Percentiles rank a stretch among this genome's conserved stretches.
Conservation (phyloP, 495 filamentous ascomycete species). For the Podospora didyma region DNA sequence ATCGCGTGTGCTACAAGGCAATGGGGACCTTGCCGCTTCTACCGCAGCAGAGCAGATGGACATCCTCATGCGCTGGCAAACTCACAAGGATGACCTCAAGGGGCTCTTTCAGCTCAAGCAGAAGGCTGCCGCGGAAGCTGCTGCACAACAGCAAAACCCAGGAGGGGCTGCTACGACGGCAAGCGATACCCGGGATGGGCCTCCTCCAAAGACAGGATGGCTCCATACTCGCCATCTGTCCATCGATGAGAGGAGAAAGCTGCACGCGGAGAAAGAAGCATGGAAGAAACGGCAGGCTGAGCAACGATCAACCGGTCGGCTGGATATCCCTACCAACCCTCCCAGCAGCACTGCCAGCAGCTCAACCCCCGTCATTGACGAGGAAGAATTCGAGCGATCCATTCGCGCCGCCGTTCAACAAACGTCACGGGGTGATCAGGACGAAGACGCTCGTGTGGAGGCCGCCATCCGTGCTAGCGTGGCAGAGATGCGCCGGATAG, state of each 20-base stretch:
- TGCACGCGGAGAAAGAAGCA: conserved; percentile 42
- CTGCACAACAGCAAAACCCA: neutral
- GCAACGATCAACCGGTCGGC: neutral
- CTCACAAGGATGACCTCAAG: conserved; percentile 50
- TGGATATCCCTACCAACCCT: neutral
- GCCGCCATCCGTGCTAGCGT: conserved; percentile 66
- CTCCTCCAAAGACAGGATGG: conserved; percentile 34
- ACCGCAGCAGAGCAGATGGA: conserved; percentile 52
- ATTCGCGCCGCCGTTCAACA: conserved; percentile 63
- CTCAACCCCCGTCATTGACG: conserved; percentile 12
- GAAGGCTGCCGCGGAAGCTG: conserved; percentile 22
- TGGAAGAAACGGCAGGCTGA: conserved; percentile 27
- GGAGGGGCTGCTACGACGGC: neutral
- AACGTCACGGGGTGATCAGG: conserved; percentile 61
- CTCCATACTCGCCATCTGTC: conserved; percentile 34
- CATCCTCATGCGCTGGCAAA: conserved; percentile 55
- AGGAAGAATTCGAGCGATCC: conserved; percentile 61
- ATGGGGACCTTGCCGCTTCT: conserved; percentile 51
- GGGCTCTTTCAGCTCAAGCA: conserved; percentile 35
- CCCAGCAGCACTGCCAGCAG: neutral
- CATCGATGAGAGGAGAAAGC: conserved; percentile 43
- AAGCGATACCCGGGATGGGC: neutral
- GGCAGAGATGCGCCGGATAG: conserved; percentile 48
- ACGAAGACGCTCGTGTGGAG: conserved; percentile 67
- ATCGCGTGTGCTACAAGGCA: conserved; percentile 67